phyloP scores from a whole-genome alignment of 23 red algal genomes.

The Gracilaria domingensis region DNA sequence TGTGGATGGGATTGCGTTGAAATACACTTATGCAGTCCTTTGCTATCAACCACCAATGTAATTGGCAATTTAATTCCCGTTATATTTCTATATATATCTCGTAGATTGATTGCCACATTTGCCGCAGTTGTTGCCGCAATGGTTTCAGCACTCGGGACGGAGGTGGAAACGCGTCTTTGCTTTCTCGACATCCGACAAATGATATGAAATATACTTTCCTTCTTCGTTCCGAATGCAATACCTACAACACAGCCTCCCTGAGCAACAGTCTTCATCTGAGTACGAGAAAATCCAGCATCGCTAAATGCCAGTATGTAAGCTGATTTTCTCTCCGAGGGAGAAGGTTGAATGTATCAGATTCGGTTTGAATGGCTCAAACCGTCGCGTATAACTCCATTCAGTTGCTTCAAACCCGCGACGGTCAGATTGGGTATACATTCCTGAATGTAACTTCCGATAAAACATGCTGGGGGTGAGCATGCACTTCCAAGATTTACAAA shows the following conservation, averaged over 20 bases:
- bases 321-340: no score
- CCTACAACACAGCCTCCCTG: slow-evolving; percentile 18
- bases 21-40: neutral
- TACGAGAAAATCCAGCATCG: no score
- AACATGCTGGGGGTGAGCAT: neutral
- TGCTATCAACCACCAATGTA: neutral
- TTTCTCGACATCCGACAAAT: slow-evolving; percentile 4
- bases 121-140: no score
- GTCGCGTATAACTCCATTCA: no score
- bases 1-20: slow-evolving; percentile 6
- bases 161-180: no score
- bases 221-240: neutral
- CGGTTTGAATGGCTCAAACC: no score
- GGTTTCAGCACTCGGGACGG: no score
- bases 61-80: neutral
- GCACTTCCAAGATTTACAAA: neutral
- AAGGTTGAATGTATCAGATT: no score
- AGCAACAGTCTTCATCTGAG: neutral
- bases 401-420: neutral
- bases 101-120: no score
- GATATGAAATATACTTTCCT: neutral
- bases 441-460: slow-evolving; percentile 20
- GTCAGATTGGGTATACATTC: neutral
- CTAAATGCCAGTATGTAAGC: no score
- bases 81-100: neutral